phyloP scores from a whole-genome alignment of 2,329 filamentous ascomycete genomes.

The Diaporthe caulivora region DNA sequence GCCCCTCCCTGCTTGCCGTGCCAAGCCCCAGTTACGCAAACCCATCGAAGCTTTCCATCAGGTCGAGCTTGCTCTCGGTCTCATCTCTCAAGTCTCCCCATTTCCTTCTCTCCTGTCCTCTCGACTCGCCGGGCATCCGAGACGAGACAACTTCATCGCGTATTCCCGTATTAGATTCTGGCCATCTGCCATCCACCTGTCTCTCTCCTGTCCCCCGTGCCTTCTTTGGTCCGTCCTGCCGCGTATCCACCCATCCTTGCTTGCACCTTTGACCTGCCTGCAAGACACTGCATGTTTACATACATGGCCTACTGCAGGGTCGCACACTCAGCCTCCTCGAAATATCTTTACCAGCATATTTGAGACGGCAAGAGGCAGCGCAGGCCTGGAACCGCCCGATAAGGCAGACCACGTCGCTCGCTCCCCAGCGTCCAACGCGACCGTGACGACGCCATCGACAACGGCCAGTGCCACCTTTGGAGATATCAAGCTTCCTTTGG shows the following conservation, averaged over 20 bases:
- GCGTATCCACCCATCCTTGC: not conserved
- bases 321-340: slow-evolving; percentile 17
- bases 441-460: not conserved
- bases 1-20: slow-evolving; percentile 21
- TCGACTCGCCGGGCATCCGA: slow-evolving; percentile 18
- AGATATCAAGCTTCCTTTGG: slow-evolving; percentile 26
- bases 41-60: slow-evolving; percentile 26
- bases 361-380: not conserved
- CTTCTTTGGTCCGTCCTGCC: not conserved
- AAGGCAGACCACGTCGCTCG: not conserved
- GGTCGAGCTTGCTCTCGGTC: slow-evolving; percentile 9
- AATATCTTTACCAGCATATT: slow-evolving; percentile 12
- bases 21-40: slow-evolving; percentile 29
- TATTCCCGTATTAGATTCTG: slow-evolving; percentile 20
- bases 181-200: slow-evolving; percentile 1
- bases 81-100: not conserved
- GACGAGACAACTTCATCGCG: not conserved
- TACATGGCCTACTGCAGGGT: slow-evolving; percentile 21
- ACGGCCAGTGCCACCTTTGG: not conserved
- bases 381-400: not conserved
- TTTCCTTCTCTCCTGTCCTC: not conserved
- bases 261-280: slow-evolving; percentile 25
- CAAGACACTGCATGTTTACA: slow-evolving; percentile 19
- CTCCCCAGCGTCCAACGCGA: not conserved
- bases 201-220: not conserved